These are phyloP conservation scores for Multifurca ochricompacta DNA, from an alignment of 768 basidiomycete genomes.

Conservation along the genomic window DNA sequence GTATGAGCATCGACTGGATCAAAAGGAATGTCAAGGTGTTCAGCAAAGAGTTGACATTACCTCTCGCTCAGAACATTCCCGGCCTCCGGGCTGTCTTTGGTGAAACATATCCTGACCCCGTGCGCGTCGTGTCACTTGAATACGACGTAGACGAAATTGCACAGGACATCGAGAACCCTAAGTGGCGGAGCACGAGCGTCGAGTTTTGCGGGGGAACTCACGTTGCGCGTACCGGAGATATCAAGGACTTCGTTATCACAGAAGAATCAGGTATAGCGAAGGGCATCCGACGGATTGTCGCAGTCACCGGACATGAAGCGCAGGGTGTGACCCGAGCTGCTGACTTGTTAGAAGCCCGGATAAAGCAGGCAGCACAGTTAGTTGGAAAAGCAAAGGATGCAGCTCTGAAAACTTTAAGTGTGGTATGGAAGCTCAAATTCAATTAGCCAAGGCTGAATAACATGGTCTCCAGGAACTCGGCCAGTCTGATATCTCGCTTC, in stretches of 20 bases:
- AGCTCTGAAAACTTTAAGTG: conserved; percentile 72
- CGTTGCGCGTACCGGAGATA: conserved; percentile 93
- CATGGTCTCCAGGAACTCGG: conserved; percentile 61
- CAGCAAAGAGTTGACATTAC: conserved; percentile 76
- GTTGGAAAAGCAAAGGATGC: conserved; percentile 77
- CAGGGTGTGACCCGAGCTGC: conserved; percentile 69
- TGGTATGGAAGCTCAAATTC: conserved; percentile 40
- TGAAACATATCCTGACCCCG: conserved; percentile 96
- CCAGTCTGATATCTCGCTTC: conserved; percentile 81
- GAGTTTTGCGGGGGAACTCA: conserved; percentile 99
- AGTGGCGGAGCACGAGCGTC: conserved; percentile 86
- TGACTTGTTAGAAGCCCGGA: conserved; percentile 48
- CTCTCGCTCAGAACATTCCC: conserved; percentile 77
- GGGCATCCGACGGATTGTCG: conserved; percentile 90
- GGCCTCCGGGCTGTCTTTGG: conserved; percentile 96
- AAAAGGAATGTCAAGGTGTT: conserved; percentile 81
- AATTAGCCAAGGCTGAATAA: not conserved
- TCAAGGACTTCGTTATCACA: conserved; percentile 90
- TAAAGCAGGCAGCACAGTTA: conserved; percentile 53
- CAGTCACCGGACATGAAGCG: conserved; percentile 92
- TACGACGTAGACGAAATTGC: conserved; percentile 81
- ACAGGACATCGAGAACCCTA: conserved; percentile 77
- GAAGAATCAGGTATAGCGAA: conserved; percentile 98
- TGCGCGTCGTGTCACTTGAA: conserved; percentile 88
- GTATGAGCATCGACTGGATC: conserved; percentile 84